These are phyloP conservation scores for Marasmius tenuissimus DNA, from an alignment of 1,284 basidiomycete genomes.

Conservation along the genomic window DNA sequence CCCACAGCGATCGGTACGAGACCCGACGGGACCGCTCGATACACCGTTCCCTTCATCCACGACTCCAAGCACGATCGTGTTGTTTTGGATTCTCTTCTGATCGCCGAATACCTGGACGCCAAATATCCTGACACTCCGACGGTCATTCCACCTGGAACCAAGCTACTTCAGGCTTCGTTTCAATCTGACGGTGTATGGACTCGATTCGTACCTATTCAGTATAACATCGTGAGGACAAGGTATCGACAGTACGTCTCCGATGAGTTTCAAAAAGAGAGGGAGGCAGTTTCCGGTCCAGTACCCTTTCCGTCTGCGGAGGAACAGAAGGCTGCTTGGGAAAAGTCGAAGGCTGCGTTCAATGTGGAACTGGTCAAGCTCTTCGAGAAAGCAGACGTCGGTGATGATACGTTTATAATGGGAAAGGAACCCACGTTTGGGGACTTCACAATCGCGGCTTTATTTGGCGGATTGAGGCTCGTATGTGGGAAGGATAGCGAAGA, in stretches of 20 bases:
- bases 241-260: neutral
- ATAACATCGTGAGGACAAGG: neutral
- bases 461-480: neutral
- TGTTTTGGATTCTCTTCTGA: neutral
- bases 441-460: neutral
- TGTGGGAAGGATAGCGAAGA: neutral
- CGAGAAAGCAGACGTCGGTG: neutral
- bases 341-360: neutral
- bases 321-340: neutral
- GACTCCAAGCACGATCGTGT: neutral
- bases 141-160: neutral
- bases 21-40: neutral
- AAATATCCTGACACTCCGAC: neutral
- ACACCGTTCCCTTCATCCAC: neutral
- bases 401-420: neutral
- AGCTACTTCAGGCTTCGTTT: neutral
- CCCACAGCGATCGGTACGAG: no score
- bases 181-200: neutral
- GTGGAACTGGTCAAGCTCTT: neutral
- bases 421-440: neutral
- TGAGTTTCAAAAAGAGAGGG: neutral
- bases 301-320: neutral
- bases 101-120: neutral
- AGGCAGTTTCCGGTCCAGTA: neutral
- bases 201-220: neutral